These are phyloP conservation scores for Emericellopsis cladophorae DNA, from an alignment of 2,329 filamentous ascomycete species.

Conservation along the genomic window DNA sequence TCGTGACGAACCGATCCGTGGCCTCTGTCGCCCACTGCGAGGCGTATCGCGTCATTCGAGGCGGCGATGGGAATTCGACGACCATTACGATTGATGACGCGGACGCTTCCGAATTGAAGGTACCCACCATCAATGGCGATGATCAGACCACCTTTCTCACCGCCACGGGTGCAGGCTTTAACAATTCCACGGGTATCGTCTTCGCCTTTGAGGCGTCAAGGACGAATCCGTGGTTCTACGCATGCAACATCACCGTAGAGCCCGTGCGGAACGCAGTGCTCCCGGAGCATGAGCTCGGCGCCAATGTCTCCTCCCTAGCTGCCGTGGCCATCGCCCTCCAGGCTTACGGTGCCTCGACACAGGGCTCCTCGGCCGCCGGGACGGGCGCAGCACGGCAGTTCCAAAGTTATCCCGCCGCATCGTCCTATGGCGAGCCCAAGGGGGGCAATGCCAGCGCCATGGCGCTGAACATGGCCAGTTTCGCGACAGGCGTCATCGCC, in stretches of 20 bases:
- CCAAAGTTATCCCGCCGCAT: conserved; percentile 28
- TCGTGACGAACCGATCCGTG: conserved; percentile 20
- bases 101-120: conserved; percentile 8
- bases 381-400: conserved; percentile 8
- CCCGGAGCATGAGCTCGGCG: conserved; percentile 20
- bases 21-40: conserved; percentile 14
- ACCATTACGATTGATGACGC: conserved; percentile 14
- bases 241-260: conserved; percentile 22
- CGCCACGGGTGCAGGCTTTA: conserved; percentile 10
- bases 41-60: conserved; percentile 14
- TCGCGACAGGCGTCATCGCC: conserved; percentile 21
- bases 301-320: conserved; percentile 18
- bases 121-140: conserved; percentile 14
- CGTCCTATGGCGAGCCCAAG: conserved; percentile 18
- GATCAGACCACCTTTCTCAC: conserved; percentile 24
- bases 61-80: conserved; percentile 14
- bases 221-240: conserved; percentile 24
- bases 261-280: conserved; percentile 18
- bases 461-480: conserved; percentile 20
- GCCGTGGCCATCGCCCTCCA: conserved; percentile 25
- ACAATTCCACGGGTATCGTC: conserved; percentile 13
- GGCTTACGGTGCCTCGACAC: conserved; percentile 18
- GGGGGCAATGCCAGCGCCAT: conserved; percentile 18
- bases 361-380: conserved; percentile 7
- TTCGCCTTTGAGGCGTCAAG: conserved; percentile 23